Evolutionary conservation across 2,329 filamentous ascomycete genomes (phyloP), one percentile per base, ranked within the genome.

Genomic region (Ascochyta lentis): DNA sequence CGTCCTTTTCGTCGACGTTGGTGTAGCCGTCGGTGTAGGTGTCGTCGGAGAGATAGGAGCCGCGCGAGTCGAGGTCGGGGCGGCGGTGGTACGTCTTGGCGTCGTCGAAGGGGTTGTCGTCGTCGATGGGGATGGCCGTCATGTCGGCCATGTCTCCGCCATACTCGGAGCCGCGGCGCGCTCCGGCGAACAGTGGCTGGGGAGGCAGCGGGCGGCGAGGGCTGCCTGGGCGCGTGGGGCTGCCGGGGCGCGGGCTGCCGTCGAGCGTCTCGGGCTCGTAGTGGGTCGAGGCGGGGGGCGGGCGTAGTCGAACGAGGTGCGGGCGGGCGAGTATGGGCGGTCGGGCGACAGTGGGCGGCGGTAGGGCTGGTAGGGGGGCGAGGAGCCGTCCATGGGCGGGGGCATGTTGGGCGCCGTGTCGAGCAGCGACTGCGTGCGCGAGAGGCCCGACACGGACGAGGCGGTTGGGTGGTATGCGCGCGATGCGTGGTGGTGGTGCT

Each of bases 171-270:
- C 78, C 76, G 44, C 77, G 72, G 59, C 73, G 80, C 4, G 56
- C 61, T 8, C 77, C 81, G 2, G 89, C 85, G 70, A 96, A 98
- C 8, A 96, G 80, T 4, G 95, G 95, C 27, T 92, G 91, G 0
- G 92, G 92, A 3, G 95, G 95, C 29, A 98, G 81, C 13, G 93
- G 91, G 68, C 92, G 61, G 31, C 67, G 41, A 15, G 49, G 69
- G 19, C 92, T 90, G 19, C 92, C 90, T 73, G 98, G 97, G 72
- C 87, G 84, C 2, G 92, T 92, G 1, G 94, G 92, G 0, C 94
- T 97, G 5, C 94, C 94, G 1, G 95, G 94, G 55, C 95, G 82
- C 6, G 95, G 93, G 59, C 86, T 93, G 44, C 95, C 95, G 69
- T 98, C 94, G 56, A 98, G 78, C 66, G 97, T 93, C 22, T 88